These are phyloP conservation scores for Neoarthrinium moseri DNA, from an alignment of 2,329 filamentous ascomycete genomes.

Conservation along the genomic window DNA sequence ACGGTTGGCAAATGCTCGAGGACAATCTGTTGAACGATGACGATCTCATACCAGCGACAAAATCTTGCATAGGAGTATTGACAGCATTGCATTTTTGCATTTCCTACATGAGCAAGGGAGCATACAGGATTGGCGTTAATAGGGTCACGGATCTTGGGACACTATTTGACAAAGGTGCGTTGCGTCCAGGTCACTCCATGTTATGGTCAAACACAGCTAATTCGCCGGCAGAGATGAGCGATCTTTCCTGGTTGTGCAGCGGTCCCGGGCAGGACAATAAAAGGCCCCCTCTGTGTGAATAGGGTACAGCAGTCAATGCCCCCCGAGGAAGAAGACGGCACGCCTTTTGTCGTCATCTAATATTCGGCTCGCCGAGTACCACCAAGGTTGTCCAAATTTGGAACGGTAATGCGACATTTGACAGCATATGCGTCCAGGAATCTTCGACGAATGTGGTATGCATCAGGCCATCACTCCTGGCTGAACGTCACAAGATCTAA, in stretches of 20 bases:
- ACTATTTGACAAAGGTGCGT: background rate
- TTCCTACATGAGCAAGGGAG: constrained; percentile 14
- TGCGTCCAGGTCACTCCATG: background rate
- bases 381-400: no score
- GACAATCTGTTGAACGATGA: constrained; percentile 14
- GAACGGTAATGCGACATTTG: no score
- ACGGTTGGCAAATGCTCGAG: constrained; percentile 20
- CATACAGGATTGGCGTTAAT: constrained; percentile 15
- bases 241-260: constrained; percentile 15
- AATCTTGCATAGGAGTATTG: constrained; percentile 13
- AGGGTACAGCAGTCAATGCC: background rate
- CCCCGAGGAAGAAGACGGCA: background rate
- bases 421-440: no score
- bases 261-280: constrained; percentile 34
- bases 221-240: constrained; percentile 11
- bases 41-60: constrained; percentile 18
- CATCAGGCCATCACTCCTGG: background rate
- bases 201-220: background rate
- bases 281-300: constrained; percentile 18
- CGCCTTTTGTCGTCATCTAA: no score
- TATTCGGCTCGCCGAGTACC: no score
- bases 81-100: constrained; percentile 13
- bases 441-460: background rate
- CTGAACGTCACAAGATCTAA: background rate
- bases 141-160: background rate